A percentile compares a stretch with the other conserved stretches of the same genome.
These are phyloP conservation scores for Daldinia sp. DNA, from an alignment of 2,329 filamentous ascomycete genomes.

Conservation along the genomic window DNA sequence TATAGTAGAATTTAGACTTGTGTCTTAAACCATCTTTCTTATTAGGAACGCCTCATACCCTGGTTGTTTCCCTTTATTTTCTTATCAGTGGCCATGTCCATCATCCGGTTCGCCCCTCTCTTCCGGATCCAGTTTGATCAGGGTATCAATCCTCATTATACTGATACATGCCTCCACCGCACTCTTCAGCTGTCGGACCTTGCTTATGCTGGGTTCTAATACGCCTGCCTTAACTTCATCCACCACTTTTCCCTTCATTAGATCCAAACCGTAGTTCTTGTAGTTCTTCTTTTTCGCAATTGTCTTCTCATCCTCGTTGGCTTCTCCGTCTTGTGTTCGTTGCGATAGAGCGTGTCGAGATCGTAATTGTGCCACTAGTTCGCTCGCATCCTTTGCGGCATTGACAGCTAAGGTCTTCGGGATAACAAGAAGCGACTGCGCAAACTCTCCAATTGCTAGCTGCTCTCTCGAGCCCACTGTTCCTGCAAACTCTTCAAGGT, in stretches of 20 bases:
- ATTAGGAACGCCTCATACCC: constrained; percentile 41
- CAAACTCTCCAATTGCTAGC: constrained; percentile 97
- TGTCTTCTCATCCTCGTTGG: constrained; percentile 86
- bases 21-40: constrained; percentile 34
- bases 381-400: constrained; percentile 94
- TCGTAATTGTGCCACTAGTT: constrained; percentile 94
- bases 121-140: constrained; percentile 98
- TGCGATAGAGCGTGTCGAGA: constrained; percentile 95
- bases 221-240: constrained; percentile 96
- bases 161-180: constrained; percentile 98
- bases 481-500: constrained; percentile 97
- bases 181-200: constrained; percentile 97
- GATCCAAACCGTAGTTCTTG: constrained; percentile 97
- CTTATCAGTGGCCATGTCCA: constrained; percentile 81
- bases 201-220: constrained; percentile 97
- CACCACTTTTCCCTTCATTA: constrained; percentile 88
- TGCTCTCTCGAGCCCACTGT: constrained; percentile 97
- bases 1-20: constrained; percentile 32
- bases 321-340: constrained; percentile 87
- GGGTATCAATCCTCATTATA: constrained; percentile 98
- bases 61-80: constrained; percentile 33
- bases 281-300: constrained; percentile 95
- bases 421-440: constrained; percentile 91
- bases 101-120: constrained; percentile 80
- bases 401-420: constrained; percentile 98